Evolutionary conservation across 2,329 filamentous ascomycete species (phyloP).

Genomic region (Aspergillus melleus): DNA sequence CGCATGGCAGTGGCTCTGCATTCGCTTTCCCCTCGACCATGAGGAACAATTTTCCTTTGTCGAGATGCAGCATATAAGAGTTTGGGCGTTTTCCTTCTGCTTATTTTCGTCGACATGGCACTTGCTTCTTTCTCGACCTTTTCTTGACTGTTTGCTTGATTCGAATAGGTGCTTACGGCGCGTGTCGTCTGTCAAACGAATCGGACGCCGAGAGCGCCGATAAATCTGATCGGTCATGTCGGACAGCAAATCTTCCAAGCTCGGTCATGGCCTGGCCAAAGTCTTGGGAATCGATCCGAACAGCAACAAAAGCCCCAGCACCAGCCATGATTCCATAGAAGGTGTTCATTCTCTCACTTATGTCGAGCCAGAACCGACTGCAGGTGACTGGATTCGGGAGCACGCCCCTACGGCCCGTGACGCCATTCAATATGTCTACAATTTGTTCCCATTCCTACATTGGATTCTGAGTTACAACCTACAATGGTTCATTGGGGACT

Average conservation of each 20-base stretch:
- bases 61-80: background rate
- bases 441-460: constrained; percentile 81
- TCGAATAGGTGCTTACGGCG: background rate
- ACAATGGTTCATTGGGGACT: constrained; percentile 86
- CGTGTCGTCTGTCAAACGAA: background rate
- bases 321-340: background rate
- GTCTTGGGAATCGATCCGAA: constrained; percentile 50
- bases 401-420: background rate
- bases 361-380: background rate
- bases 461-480: constrained; percentile 90
- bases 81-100: background rate
- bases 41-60: background rate
- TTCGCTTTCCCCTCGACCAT: background rate
- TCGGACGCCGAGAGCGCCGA: background rate
- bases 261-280: constrained; percentile 75
- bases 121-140: background rate
- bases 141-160: background rate
- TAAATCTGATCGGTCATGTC: constrained; percentile 26
- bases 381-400: background rate
- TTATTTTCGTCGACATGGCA: background rate
- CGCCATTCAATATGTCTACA: constrained; percentile 52
- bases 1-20: background rate
- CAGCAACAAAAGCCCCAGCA: background rate
- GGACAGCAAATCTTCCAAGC: constrained; percentile 49
- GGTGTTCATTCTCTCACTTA: background rate